These are phyloP conservation scores for Moricandia moricandioides DNA, from an alignment of 345 rosid species.

Conservation along the genomic window DNA sequence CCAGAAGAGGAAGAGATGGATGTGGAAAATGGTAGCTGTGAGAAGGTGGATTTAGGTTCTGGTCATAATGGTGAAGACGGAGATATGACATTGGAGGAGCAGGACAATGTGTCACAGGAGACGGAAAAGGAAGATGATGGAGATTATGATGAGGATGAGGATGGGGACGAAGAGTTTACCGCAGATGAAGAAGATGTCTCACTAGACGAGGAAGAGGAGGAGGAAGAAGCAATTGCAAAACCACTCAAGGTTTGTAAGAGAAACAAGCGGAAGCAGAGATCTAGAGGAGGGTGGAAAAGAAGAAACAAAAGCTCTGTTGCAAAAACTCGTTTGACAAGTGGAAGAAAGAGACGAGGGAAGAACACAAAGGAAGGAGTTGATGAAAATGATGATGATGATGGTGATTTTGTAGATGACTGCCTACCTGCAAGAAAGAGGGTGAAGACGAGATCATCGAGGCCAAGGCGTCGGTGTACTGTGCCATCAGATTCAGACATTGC, in stretches of 20 bases:
- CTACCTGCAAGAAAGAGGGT: slow-evolving; percentile 44
- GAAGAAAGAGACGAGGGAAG: slow-evolving; percentile 42
- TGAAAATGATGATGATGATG: slow-evolving; percentile 41
- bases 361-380: slow-evolving; percentile 47
- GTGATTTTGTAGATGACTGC: slow-evolving; percentile 7
- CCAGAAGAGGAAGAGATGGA: slow-evolving; percentile 31
- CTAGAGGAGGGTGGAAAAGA: slow-evolving; percentile 41
- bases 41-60: no score
- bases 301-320: slow-evolving; percentile 44
- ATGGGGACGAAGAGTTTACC: slow-evolving; percentile 61
- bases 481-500: slow-evolving; percentile 75
- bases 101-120: slow-evolving; percentile 27
- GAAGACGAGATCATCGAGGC: slow-evolving; percentile 38
- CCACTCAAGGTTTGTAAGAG: slow-evolving; percentile 33
- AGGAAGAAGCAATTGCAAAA: slow-evolving; percentile 55
- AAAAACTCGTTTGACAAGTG: slow-evolving; percentile 42
- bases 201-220: slow-evolving; percentile 74
- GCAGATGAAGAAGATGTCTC: slow-evolving; percentile 68
- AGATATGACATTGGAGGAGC: slow-evolving; percentile 24
- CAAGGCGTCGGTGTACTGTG: slow-evolving; percentile 47
- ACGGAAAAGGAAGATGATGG: slow-evolving; percentile 43
- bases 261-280: slow-evolving; percentile 37
- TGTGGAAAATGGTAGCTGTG: background rate
- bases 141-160: slow-evolving; percentile 49
- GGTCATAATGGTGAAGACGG: no score